Evolutionary conservation across 805 yeast species (phyloP), one percentile per base, ranked within the genome.

Genomic region (Wickerhamiella sorbophila): DNA sequence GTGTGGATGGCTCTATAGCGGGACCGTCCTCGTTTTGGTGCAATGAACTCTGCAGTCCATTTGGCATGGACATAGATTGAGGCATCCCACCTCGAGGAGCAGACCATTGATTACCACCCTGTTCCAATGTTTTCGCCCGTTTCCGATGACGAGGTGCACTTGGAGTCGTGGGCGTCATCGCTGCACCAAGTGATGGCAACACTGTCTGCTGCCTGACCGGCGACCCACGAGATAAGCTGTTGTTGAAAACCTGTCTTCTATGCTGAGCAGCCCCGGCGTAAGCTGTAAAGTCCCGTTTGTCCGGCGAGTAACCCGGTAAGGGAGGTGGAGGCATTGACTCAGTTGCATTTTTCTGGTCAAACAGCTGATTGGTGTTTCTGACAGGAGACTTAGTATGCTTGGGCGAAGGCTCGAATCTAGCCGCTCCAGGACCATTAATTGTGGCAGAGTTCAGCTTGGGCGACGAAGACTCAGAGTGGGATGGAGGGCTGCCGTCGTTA

Each of bases 81-180:
- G 29, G 10, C 6, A 24, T 24, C n/a, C n/a, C n/a, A n/a, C n/a
- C n/a, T n/a, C n/a, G n/a, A n/a, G n/a, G n/a, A 8, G 29, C 29
- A 12, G 29, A 24, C 12, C 12, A 8, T 24, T 24, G 29, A n/a
- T 43, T 36, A 26, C 40, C 31, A n/a, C 45, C 46, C 4, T 48
- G 51, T 15, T 52, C 56, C 16, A 52, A 38, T 2, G 53, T 50
- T 33, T 50, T 52, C 3, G 54, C 50, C 5, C 55, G 44, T 20
- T 51, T 43, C 17, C 52, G 44, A 4, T 16, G 38, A 20, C 32
- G 18, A 4, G 32, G 21, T 9, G 21, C 48, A 12, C n/a, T 17
- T 2, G 16, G 6, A 16, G 10, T 27, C 18, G 18, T 15, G 9
- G 18, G 16, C 9, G 15, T 34, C 21, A 33, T 4, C 14, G 14